Conservation (phyloP, 345 rosid genomes). For the Nephelium lappaceum region DNA sequence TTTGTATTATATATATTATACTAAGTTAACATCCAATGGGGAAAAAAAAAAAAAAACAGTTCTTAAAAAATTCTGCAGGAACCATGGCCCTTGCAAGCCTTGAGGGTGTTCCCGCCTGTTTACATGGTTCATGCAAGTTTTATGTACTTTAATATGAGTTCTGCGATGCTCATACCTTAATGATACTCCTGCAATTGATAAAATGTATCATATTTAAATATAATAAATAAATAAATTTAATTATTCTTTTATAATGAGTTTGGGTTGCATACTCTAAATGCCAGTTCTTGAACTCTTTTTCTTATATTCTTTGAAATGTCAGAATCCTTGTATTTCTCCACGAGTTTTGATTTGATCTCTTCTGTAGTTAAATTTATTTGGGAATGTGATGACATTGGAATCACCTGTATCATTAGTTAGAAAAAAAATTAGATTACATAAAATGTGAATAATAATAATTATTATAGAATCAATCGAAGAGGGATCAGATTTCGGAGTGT, state of each 20-base stretch:
- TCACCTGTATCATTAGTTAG: neutral
- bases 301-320: conserved; percentile 18
- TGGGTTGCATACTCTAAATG: conserved; percentile 14
- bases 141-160: too few relatives aligned
- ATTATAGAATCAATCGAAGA: neutral
- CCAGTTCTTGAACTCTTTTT: conserved; percentile 14
- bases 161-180: too few relatives aligned
- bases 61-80: too few relatives aligned
- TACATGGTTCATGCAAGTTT: neutral
- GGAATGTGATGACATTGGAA: neutral
- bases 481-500: too few relatives aligned
- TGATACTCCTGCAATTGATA: neutral
- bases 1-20: too few relatives aligned
- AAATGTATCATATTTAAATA: too few relatives aligned
- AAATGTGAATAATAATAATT: neutral
- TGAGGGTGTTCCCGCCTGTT: too few relatives aligned
- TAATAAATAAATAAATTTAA: too few relatives aligned
- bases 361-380: neutral
- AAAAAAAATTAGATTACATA: neutral
- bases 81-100: too few relatives aligned
- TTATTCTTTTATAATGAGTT: neutral
- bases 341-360: conserved; percentile 14
- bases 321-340: conserved; percentile 21
- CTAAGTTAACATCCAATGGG: too few relatives aligned
- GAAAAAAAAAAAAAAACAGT: too few relatives aligned